These are phyloP conservation scores for Blastobotrys chiropterorum DNA, from an alignment of 805 yeast genomes.

Conservation along the genomic window DNA sequence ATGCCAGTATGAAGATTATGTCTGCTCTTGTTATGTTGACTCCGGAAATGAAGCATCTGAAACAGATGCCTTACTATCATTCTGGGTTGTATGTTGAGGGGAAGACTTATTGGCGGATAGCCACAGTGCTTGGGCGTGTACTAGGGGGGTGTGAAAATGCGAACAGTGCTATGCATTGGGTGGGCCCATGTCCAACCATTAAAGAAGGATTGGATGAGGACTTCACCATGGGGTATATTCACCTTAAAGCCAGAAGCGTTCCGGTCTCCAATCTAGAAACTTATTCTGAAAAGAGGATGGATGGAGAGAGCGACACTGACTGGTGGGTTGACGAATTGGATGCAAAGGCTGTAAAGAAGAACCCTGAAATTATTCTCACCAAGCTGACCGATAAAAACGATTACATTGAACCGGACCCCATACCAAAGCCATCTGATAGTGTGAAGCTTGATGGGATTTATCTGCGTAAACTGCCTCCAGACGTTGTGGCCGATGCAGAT, in stretches of 20 bases:
- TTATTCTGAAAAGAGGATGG: not conserved
- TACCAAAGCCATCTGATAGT: not conserved
- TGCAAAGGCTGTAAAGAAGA: not conserved
- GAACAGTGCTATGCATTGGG: not conserved
- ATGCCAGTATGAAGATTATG: not conserved
- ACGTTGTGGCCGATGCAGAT: no score
- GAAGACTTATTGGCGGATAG: not conserved
- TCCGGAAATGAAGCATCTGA: not conserved
- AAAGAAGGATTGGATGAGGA: not conserved
- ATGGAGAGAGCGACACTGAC: not conserved
- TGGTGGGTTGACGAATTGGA: not conserved
- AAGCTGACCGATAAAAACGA: not conserved
- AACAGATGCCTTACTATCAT: not conserved
- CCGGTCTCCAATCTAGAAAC: not conserved
- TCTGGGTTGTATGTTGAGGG: not conserved
- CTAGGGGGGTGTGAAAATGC: not conserved
- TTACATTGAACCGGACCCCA: not conserved
- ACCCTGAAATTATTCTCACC: not conserved
- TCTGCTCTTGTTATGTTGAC: not conserved
- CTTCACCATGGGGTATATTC: not conserved
- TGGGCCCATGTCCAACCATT: not conserved
- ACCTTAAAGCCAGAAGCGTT: not conserved
- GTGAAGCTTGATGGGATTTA: not conserved
- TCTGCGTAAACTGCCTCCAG: not conserved
- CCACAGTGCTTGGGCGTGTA: not conserved